phyloP scores from a whole-genome alignment of 1,139 yeast species.

The Magnusiomyces magnusii region DNA sequence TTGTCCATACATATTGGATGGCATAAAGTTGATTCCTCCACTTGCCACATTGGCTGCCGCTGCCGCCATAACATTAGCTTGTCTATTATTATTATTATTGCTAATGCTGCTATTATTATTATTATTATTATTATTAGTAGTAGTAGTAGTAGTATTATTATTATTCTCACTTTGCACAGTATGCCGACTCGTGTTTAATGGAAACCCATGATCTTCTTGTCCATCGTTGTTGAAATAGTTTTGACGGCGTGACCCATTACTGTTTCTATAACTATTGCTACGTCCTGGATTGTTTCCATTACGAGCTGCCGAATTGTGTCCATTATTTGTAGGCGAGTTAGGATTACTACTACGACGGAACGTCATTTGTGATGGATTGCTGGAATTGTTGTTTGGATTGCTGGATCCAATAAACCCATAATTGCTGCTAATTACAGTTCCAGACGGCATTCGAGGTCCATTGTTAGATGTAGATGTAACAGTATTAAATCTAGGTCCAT shows the following conservation, averaged over 20 bases:
- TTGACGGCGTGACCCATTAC: neutral
- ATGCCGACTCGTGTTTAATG: neutral
- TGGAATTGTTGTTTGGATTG: too few relatives aligned
- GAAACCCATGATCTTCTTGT: neutral
- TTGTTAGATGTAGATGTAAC: neutral
- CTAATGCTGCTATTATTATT: neutral
- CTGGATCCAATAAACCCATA: neutral
- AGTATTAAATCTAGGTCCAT: neutral
- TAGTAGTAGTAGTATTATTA: neutral
- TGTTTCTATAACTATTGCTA: neutral
- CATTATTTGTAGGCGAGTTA: neutral
- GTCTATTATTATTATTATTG: neutral
- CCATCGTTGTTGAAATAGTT: neutral
- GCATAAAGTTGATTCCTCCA: neutral
- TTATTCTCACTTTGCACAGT: neutral
- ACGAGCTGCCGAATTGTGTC: neutral
- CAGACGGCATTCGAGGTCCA: neutral
- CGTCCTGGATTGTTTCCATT: neutral
- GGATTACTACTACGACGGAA: neutral
- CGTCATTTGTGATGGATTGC: neutral
- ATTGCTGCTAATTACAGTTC: slow-evolving; percentile 1
- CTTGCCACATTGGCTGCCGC: neutral
- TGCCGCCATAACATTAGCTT: neutral
- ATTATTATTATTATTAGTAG: neutral
- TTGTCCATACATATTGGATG: neutral